These are phyloP conservation scores for Penicillium polonicum DNA, from an alignment of 2,329 filamentous ascomycete species.

Conservation along the genomic window DNA sequence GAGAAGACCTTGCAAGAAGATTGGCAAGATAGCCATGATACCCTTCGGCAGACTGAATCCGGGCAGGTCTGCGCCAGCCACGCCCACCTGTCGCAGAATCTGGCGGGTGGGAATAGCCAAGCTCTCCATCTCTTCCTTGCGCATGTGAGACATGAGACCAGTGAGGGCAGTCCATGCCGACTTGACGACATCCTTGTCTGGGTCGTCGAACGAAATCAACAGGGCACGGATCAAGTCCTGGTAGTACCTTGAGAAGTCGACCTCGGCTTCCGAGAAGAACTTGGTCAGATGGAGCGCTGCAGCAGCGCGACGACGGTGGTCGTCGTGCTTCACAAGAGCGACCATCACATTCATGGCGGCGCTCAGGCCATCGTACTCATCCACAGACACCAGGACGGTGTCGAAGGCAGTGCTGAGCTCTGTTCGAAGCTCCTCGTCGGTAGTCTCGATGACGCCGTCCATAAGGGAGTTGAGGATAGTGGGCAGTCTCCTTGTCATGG, in stretches of 20 bases:
- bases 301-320: constrained; percentile 76
- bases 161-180: constrained; percentile 82
- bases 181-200: constrained; percentile 80
- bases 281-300: constrained; percentile 77
- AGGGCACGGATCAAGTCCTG: constrained; percentile 90
- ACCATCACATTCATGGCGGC: constrained; percentile 93
- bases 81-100: constrained; percentile 82
- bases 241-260: constrained; percentile 95
- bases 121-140: constrained; percentile 97
- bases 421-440: constrained; percentile 68
- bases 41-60: constrained; percentile 93
- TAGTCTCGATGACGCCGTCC: constrained; percentile 77
- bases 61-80: constrained; percentile 76
- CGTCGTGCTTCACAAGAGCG: constrained; percentile 83
- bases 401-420: constrained; percentile 83
- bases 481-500: constrained; percentile 87
- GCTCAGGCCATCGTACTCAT: constrained; percentile 94
- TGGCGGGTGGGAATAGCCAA: constrained; percentile 83
- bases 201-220: constrained; percentile 87
- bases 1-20: constrained; percentile 97
- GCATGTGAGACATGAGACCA: constrained; percentile 82
- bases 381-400: constrained; percentile 84
- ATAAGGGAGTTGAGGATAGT: constrained; percentile 90
- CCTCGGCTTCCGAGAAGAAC: constrained; percentile 76
- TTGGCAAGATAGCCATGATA: constrained; percentile 92